These are phyloP conservation scores for Chrysanthemum seticuspe DNA, from an alignment of 129 eudicot genomes.

Conservation along the genomic window DNA sequence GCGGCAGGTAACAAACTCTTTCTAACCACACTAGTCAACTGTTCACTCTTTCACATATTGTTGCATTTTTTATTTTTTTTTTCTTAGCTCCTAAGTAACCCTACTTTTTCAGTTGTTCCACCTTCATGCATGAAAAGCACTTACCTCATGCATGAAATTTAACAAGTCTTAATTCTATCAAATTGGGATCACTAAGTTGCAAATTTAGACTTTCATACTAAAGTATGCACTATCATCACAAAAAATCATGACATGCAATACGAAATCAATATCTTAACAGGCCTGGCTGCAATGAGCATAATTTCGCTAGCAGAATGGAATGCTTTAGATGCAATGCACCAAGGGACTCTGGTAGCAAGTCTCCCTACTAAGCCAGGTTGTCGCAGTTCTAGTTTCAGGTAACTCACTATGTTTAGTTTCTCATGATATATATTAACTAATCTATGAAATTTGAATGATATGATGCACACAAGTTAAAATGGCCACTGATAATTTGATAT, in stretches of 20 bases:
- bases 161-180: not conserved
- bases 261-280: slow-evolving; percentile 28
- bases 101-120: not conserved
- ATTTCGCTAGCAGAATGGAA: slow-evolving; percentile 95
- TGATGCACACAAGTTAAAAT: not conserved
- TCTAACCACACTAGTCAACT: slow-evolving; percentile 3
- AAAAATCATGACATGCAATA: not conserved
- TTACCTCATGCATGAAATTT: slow-evolving; percentile 14
- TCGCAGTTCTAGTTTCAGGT: slow-evolving; percentile 49
- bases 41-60: not conserved
- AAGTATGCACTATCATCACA: not conserved
- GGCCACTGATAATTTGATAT: slow-evolving; percentile 21
- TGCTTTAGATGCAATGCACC: slow-evolving; percentile 98
- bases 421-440: not conserved
- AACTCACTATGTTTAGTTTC: not conserved
- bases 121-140: slow-evolving; percentile 17
- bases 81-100: slow-evolving; percentile 22
- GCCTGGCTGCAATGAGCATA: slow-evolving; percentile 93
- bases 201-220: not conserved
- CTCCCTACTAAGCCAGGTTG: slow-evolving; percentile 45
- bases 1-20: slow-evolving; percentile 50
- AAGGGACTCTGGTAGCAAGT: slow-evolving; percentile 68
- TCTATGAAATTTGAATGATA: not conserved
- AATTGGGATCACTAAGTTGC: not conserved
- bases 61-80: not conserved